These are phyloP conservation scores for Boletus rex-veris DNA, from an alignment of 768 basidiomycete genomes.

Conservation along the genomic window DNA sequence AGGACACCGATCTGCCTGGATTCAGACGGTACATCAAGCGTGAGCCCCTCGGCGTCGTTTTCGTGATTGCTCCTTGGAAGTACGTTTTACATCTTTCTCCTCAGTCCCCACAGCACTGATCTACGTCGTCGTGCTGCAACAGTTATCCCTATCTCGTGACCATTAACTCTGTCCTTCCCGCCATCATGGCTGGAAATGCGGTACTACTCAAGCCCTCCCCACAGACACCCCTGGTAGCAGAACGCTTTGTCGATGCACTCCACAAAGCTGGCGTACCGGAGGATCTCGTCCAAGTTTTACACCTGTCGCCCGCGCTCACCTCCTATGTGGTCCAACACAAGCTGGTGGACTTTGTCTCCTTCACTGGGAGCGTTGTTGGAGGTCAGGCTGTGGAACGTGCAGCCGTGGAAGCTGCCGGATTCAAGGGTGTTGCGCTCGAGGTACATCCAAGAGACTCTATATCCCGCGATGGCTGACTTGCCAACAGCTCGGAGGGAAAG, in stretches of 20 bases:
- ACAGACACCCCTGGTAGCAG: constrained; percentile 88
- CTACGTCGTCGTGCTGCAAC: background rate
- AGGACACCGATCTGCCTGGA: constrained; percentile 77
- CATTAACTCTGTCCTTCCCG: constrained; percentile 90
- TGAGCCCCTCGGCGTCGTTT: constrained; percentile 80
- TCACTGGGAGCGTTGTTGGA: constrained; percentile 84
- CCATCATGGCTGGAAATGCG: constrained; percentile 85
- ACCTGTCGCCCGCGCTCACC: constrained; percentile 63
- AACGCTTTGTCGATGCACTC: constrained; percentile 70
- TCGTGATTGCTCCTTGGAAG: constrained; percentile 94
- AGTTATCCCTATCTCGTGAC: constrained; percentile 89
- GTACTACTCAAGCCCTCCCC: constrained; percentile 95
- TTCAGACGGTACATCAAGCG: constrained; percentile 83
- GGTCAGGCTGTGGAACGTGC: constrained; percentile 72
- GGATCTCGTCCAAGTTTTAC: constrained; percentile 70
- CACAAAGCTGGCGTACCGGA: constrained; percentile 74
- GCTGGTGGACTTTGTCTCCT: constrained; percentile 75
- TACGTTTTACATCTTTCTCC: constrained; percentile 34
- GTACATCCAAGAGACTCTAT: constrained; percentile 34
- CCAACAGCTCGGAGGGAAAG: constrained; percentile 87
- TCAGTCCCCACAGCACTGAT: background rate
- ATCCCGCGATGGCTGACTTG: constrained; percentile 3
- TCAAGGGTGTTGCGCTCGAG: constrained; percentile 88
- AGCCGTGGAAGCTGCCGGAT: constrained; percentile 60
- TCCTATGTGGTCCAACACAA: constrained; percentile 60